These are phyloP conservation scores for Postia placenta DNA, from an alignment of 768 basidiomycete species.

Conservation along the genomic window DNA sequence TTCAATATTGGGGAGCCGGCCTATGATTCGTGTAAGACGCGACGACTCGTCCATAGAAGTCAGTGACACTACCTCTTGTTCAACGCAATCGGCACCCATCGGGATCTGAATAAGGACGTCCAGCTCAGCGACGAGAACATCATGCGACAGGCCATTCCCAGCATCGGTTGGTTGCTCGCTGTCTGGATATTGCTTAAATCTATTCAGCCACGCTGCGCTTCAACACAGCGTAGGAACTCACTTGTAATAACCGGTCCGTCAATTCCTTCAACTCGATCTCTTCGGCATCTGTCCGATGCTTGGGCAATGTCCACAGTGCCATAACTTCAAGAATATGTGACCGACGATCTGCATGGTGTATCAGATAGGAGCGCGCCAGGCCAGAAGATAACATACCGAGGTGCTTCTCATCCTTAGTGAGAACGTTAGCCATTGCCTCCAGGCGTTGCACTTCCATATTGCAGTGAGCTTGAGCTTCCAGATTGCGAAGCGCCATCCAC, in stretches of 20 bases:
- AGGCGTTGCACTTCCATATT: background rate
- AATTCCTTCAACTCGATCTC: background rate
- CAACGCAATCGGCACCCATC: background rate
- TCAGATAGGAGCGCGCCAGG: background rate
- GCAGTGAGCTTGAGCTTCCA: background rate
- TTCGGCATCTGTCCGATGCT: conserved; percentile 1
- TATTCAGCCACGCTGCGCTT: too few species aligned
- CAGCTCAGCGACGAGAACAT: background rate
- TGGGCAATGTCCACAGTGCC: conserved; percentile 12
- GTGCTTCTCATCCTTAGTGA: background rate
- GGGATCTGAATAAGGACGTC: background rate
- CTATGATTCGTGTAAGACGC: too few species aligned
- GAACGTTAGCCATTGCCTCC: background rate
- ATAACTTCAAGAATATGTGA: conserved; percentile 18
- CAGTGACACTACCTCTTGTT: background rate
- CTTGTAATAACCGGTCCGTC: background rate
- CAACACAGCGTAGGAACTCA: background rate
- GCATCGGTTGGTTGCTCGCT: too few species aligned
- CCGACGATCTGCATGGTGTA: background rate
- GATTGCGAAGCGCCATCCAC: conserved; percentile 11
- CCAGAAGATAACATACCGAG: background rate
- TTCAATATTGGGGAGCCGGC: background rate
- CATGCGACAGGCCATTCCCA: too few species aligned
- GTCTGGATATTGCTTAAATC: too few species aligned
- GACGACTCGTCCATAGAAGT: too few species aligned